Base-by-base conservation (phyloP, 352 stramenopile genomes). In the Pythium monospermum region DNA sequence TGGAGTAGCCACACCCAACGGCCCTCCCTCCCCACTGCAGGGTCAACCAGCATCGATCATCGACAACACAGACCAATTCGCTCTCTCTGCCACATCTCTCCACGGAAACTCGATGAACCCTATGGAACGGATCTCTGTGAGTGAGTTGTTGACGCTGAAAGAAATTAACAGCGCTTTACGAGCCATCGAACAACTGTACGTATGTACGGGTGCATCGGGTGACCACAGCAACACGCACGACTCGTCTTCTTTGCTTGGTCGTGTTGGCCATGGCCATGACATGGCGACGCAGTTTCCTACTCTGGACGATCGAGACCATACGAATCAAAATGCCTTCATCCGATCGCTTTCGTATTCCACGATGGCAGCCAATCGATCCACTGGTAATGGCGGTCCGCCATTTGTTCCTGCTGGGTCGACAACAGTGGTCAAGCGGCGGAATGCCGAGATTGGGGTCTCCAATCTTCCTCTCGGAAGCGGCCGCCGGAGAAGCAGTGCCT, bases 331-430 rank as follows among this genome's bases (percentile, higher is more conserved):
- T 11, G 39, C 42, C 13, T 76, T 74, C n/a, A 21, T 76, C 12
- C 45, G 58, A 3, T 67, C 66, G n/a, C 49, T 76, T 2, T 53
- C 69, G 38, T 76, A 76, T 50, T 76, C 63, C 46, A 79, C 66
- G 6, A 66, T 74, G 28, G 69, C 53, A 16, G 64, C 64, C 4
- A 70, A 45, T 3, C 49, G 32, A 6, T 47, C 68, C 8, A 47
- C 37, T 3, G 49, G 27, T n/a, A n/a, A n/a, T n/a, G n/a, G n/a
- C n/a, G 38, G 54, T 6, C 46, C 53, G 15, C 15, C 51, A 19
- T 69, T 75, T 37, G 30, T 73, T 0, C 59, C 45, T 1, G 41
- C 50, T 0, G 56, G 52, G 11, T 33, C 22, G 15, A 40, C 36
- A 32, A 36, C 16, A 38, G 25, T 43, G 6, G 37, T n/a, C 37